Evolutionary conservation across 1,284 basidiomycete genomes (phyloP).

Genomic region (Pholiota adiposa): DNA sequence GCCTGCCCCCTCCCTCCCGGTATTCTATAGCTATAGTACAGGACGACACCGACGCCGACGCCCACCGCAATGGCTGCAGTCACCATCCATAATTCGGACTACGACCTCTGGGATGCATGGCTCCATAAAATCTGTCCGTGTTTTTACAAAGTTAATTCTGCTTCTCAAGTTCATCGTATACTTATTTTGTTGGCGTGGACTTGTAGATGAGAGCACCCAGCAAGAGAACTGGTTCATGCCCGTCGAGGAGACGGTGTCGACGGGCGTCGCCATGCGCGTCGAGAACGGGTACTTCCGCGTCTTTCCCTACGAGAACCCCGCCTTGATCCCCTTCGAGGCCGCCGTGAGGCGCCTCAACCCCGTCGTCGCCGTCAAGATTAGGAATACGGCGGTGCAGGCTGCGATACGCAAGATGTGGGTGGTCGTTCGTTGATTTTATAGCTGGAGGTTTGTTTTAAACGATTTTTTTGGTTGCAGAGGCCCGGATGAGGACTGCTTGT

Average conservation of each 20-base stretch:
- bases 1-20: constrained; percentile 12
- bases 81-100: constrained; percentile 44
- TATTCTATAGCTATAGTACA: no score
- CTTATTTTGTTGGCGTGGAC: not conserved
- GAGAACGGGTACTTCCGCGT: constrained; percentile 67
- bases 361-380: constrained; percentile 80
- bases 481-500: constrained; percentile 58
- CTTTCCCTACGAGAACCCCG: constrained; percentile 73
- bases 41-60: no score
- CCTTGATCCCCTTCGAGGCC: constrained; percentile 71
- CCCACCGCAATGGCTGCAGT: constrained; percentile 33
- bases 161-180: not conserved
- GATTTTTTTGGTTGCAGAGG: constrained; percentile 35
- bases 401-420: constrained; percentile 74
- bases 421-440: constrained; percentile 22
- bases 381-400: constrained; percentile 79
- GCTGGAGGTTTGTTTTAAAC: constrained; percentile 58
- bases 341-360: constrained; percentile 78
- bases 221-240: constrained; percentile 53
- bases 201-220: constrained; percentile 46
- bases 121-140: constrained; percentile 51
- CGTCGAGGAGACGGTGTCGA: constrained; percentile 45
- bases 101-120: constrained; percentile 48
- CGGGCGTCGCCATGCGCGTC: constrained; percentile 69
- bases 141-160: no score